Percentiles rank a stretch among this genome's conserved stretches.
These are phyloP conservation scores for Podospora australis DNA, from an alignment of 495 filamentous ascomycete species.

Conservation along the genomic window DNA sequence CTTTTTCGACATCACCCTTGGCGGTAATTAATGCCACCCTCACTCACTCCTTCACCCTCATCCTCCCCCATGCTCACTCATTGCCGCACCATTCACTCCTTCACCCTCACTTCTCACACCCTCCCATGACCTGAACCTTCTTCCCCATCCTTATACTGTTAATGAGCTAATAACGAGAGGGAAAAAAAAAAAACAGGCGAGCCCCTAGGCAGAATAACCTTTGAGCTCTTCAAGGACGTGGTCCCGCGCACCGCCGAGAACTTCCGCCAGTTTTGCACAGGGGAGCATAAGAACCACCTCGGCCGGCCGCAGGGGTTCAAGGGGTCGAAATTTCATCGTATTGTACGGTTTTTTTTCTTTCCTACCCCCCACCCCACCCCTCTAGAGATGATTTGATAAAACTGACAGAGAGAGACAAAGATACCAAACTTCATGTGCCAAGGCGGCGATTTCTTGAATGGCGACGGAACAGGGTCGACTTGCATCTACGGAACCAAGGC, in stretches of 20 bases:
- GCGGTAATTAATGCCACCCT: constrained; percentile 52
- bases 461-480: constrained; percentile 83
- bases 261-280: constrained; percentile 95
- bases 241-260: constrained; percentile 91
- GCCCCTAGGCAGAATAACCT: constrained; percentile 83
- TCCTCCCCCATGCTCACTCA: too few relatives aligned
- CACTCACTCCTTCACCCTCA: too few relatives aligned
- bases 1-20: constrained; percentile 91
- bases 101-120: too few relatives aligned
- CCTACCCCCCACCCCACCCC: not conserved
- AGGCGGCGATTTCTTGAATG: constrained; percentile 93
- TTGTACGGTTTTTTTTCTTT: constrained; percentile 54
- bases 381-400: too few relatives aligned
- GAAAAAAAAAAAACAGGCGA: too few relatives aligned
- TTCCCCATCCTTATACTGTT: constrained; percentile 4
- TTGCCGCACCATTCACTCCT: too few relatives aligned
- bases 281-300: constrained; percentile 73
- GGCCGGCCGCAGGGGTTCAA: constrained; percentile 92
- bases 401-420: too few relatives aligned
- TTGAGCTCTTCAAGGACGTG: constrained; percentile 82
- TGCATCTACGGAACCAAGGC: constrained; percentile 76
- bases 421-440: constrained; percentile 96
- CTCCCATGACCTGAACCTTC: constrained; percentile 1
- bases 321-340: constrained; percentile 86
- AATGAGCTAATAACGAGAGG: not conserved